Conservation (phyloP, 129 eudicot genomes). For the Pittosporum tobira region DNA sequence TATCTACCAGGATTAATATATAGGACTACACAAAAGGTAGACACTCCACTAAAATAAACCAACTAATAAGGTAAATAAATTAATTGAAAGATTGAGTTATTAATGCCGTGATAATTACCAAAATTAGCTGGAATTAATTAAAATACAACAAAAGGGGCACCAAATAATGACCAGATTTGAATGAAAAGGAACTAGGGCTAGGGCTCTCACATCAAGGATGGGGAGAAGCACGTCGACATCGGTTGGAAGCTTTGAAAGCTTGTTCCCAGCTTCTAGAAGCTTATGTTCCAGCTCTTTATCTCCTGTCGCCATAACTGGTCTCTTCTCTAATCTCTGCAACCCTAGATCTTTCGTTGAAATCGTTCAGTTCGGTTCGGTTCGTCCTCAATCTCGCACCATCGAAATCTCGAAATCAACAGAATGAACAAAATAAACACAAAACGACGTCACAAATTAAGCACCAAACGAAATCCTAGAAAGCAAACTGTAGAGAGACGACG, state of each 20-base stretch:
- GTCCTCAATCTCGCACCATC: neutral
- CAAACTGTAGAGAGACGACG: neutral
- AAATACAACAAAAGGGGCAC: neutral
- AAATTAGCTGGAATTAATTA: too few relatives aligned
- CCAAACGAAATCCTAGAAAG: conserved; percentile 5
- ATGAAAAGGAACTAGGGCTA: neutral
- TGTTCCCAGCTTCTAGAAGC: neutral
- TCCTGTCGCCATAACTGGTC: conserved; percentile 15
- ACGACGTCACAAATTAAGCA: neutral
- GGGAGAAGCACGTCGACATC: neutral
- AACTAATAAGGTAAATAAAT: too few relatives aligned
- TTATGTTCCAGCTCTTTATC: conserved; percentile 38
- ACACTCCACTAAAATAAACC: too few relatives aligned
- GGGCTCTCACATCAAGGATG: neutral
- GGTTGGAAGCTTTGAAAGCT: neutral
- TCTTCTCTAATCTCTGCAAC: neutral
- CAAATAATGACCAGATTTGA: too few relatives aligned
- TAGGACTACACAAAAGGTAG: too few relatives aligned
- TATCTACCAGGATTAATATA: too few relatives aligned
- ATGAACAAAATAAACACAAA: neutral
- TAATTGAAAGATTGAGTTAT: too few relatives aligned
- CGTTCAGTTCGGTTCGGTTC: neutral
- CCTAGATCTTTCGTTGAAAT: neutral
- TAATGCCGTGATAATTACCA: too few relatives aligned
- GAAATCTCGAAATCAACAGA: neutral